Conservation (phyloP, 768 basidiomycete species). For the Collybia mongolica region DNA sequence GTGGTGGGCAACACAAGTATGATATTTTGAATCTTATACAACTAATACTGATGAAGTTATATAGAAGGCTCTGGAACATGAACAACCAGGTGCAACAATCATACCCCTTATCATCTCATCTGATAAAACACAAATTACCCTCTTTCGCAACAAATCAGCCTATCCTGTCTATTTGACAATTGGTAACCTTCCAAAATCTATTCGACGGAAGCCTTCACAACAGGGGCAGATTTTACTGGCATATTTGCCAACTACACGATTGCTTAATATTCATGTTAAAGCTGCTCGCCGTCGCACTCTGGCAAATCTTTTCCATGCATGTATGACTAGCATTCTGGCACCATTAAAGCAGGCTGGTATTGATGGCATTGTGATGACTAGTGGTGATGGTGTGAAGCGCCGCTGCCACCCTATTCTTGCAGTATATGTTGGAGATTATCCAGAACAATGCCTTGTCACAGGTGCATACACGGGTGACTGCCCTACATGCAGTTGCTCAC, state of each 20-base stretch:
- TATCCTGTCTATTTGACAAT: conserved; percentile 50
- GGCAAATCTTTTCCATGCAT: conserved; percentile 35
- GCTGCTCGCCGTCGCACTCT: conserved; percentile 20
- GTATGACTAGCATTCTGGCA: conserved; percentile 23
- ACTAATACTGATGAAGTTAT: too few species aligned
- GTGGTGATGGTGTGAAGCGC: conserved; percentile 30
- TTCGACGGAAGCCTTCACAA: conserved; percentile 34
- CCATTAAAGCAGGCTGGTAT: conserved; percentile 24
- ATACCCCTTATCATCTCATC: conserved; percentile 26
- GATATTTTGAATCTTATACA: conserved; percentile 4
- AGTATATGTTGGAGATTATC: conserved; percentile 36
- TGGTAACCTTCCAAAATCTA: conserved; percentile 41
- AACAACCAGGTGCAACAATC: conserved; percentile 21
- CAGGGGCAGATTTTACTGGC: conserved; percentile 34
- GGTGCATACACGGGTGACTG: too few species aligned
- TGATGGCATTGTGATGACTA: conserved; percentile 19
- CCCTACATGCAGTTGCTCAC: conserved; percentile 8
- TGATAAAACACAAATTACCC: conserved; percentile 33
- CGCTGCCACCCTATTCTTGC: conserved; percentile 33
- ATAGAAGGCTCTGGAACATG: too few species aligned
- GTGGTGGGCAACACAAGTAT: conserved; percentile 52
- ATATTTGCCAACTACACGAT: conserved; percentile 37
- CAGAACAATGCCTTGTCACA: conserved; percentile 37
- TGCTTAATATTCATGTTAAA: conserved; percentile 27
- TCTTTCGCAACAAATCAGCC: conserved; percentile 37